phyloP scores from a whole-genome alignment of 2,329 filamentous ascomycete species.

The Scorias spongiosa region DNA sequence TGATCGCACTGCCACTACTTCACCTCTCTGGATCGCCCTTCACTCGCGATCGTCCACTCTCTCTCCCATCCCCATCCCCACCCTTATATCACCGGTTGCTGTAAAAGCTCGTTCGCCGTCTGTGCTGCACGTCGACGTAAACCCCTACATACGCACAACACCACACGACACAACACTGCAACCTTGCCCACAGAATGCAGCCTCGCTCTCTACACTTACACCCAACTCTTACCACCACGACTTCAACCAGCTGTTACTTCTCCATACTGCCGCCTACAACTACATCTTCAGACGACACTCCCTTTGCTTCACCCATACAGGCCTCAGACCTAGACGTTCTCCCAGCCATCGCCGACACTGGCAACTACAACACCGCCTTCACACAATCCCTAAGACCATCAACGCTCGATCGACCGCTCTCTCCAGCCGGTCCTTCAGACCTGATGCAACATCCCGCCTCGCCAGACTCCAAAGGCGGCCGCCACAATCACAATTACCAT shows the following conservation, averaged over 20 bases:
- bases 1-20: too few relatives aligned
- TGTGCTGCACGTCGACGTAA: too few relatives aligned
- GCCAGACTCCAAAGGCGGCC: constrained; percentile 17
- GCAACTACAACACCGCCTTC: neutral
- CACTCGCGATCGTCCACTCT: too few relatives aligned
- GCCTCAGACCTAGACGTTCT: neutral
- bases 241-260: constrained; percentile 2
- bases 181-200: neutral
- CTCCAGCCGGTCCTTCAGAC: constrained; percentile 10
- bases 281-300: constrained; percentile 1
- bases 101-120: too few relatives aligned
- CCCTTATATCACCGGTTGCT: too few relatives aligned
- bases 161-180: too few relatives aligned
- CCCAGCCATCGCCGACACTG: neutral
- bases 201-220: neutral
- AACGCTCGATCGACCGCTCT: constrained; percentile 4
- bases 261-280: constrained; percentile 1
- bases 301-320: neutral
- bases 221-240: neutral
- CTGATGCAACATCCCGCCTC: constrained; percentile 4
- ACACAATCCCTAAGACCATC: neutral
- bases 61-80: too few relatives aligned
- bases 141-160: too few relatives aligned
- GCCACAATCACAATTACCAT: constrained; percentile 12
- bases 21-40: too few relatives aligned